Percentiles rank a stretch among this genome's conserved stretches.
Evolutionary conservation across 2,329 filamentous ascomycete genomes (phyloP).

Genomic region (Colletotrichum shisoi): DNA sequence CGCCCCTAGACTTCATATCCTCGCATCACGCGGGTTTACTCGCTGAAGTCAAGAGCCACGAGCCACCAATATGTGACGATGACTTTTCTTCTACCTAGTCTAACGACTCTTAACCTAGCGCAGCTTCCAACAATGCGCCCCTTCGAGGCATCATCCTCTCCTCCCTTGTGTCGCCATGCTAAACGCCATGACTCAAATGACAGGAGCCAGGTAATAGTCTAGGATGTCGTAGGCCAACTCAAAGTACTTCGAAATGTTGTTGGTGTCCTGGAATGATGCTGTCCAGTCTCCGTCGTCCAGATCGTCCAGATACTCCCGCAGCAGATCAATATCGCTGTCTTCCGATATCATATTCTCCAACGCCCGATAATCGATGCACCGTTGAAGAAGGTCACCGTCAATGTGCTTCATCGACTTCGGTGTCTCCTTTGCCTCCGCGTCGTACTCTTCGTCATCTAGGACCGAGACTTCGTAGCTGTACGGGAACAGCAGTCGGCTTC

Average conservation of each 20-base stretch:
- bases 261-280: slow-evolving; percentile 44
- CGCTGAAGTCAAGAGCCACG: neutral
- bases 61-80: neutral
- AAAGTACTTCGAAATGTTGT: slow-evolving; percentile 51
- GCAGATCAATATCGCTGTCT: slow-evolving; percentile 49
- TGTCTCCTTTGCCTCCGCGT: slow-evolving; percentile 52
- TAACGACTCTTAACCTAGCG: neutral
- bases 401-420: slow-evolving; percentile 66
- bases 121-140: neutral
- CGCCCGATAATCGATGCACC: slow-evolving; percentile 58
- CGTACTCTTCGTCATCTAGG: slow-evolving; percentile 41
- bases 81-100: slow-evolving; percentile 3
- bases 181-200: slow-evolving; percentile 50
- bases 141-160: too few relatives aligned
- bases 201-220: slow-evolving; percentile 61
- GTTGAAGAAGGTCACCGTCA: slow-evolving; percentile 70
- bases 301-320: slow-evolving; percentile 59
- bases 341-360: slow-evolving; percentile 55
- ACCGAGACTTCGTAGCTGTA: slow-evolving; percentile 50
- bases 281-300: slow-evolving; percentile 59
- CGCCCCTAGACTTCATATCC: neutral
- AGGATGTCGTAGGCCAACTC: slow-evolving; percentile 63
- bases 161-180: neutral
- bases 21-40: neutral
- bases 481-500: slow-evolving; percentile 58